These are phyloP conservation scores for Claviceps sp. DNA, from an alignment of 2,329 filamentous ascomycete genomes.

Conservation along the genomic window DNA sequence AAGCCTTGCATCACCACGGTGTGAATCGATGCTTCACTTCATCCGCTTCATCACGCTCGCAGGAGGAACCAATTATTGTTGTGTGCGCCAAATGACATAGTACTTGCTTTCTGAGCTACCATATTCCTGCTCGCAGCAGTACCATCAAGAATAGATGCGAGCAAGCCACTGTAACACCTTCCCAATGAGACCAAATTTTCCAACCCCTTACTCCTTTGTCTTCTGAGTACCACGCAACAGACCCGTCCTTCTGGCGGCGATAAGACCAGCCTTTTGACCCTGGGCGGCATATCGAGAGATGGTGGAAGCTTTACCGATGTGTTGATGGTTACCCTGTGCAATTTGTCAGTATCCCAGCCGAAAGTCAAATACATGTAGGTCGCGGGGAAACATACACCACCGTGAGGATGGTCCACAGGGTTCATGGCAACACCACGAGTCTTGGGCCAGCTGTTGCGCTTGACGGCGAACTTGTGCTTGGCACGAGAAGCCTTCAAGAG, in stretches of 20 bases:
- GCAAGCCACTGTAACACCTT: constrained; percentile 51
- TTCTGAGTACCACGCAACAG: constrained; percentile 99
- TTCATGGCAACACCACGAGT: constrained; percentile 99
- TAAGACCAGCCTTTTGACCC: constrained; percentile 99
- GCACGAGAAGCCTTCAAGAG: constrained; percentile 98
- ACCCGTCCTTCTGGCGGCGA: constrained; percentile 98
- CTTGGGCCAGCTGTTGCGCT: constrained; percentile 99
- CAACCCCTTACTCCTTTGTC: constrained; percentile 75
- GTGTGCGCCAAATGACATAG: constrained; percentile 36
- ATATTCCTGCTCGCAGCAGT: constrained; percentile 33
- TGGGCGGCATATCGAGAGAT: constrained; percentile 95
- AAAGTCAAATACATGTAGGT: background rate
- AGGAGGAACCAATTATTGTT: constrained; percentile 49
- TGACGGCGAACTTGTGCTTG: constrained; percentile 99
- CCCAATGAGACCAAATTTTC: constrained; percentile 43
- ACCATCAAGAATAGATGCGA: constrained; percentile 43
- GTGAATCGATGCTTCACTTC: constrained; percentile 7
- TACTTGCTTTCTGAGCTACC: constrained; percentile 35
- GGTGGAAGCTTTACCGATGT: constrained; percentile 99
- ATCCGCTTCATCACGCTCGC: constrained; percentile 2
- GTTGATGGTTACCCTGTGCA: constrained; percentile 91
- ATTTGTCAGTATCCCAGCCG: constrained; percentile 28
- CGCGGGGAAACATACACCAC: constrained; percentile 50
- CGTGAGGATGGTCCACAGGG: constrained; percentile 97
- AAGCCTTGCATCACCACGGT: too few relatives aligned